Evolutionary conservation across 1,284 basidiomycete species (phyloP), one percentile per base, ranked within the genome.

Genomic region (Chondrostereum purpureum): DNA sequence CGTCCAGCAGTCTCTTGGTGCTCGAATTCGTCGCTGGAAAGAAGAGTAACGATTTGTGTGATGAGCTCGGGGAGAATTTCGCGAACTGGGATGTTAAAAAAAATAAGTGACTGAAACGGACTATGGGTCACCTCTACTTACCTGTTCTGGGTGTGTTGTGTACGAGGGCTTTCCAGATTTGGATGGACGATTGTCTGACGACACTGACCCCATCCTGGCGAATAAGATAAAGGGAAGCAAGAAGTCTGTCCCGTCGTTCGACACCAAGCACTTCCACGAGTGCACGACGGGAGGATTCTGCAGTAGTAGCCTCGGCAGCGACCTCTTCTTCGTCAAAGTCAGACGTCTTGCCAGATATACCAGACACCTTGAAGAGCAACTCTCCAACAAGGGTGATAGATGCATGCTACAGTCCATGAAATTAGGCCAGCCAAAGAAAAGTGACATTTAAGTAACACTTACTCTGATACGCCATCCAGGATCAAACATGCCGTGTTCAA

Each of bases 121-220:
- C n/a, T n/a, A n/a, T n/a, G n/a, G n/a, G n/a, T n/a, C n/a, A n/a
- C 20, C 39, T 18, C 14, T 19, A 44, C 66, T 39, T 58, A 88
- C 88, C 83, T 55, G 88, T 90, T 47, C 83, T 72, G 6, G 87
- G 88, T 0, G 88, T 91, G 52, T 91, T 99, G 65, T 92, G 81
- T 19, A 99, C 94, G 51, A 99, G 73, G 1, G 91, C 94, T 68
- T 99, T 99, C 96, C 96, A 99, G 53, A 98, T 97, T 53, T 95
- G 92, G 45, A 95, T 82, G 0, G 95, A 92, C 2, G 92, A 83
- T 64, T 93, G 88, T 39, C 96, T 83, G 31, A 99, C 94, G 37
- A 85, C 78, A 41, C 82, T 83, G 55, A 97, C 90, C 19, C 91
- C 78, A 64, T 99, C 96, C 66, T 99, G 96, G 46, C 94, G 84